phyloP scores from a whole-genome alignment of 169 alveolate genomes.

The Eimeria necatrix region DNA sequence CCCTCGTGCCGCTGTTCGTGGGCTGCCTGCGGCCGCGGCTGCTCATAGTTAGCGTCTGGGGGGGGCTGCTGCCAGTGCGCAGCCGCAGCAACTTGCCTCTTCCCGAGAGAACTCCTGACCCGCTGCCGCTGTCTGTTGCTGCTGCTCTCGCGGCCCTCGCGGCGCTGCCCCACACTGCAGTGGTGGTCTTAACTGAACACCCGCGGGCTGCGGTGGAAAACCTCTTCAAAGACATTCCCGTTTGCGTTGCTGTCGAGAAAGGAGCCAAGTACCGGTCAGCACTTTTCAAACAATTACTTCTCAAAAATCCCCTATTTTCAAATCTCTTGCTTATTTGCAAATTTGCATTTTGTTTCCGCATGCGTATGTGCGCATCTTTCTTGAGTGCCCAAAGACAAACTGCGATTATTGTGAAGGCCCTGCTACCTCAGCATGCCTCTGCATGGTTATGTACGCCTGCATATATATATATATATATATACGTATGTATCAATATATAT shows the following conservation, averaged over 20 bases:
- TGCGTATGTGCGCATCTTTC: too few species aligned
- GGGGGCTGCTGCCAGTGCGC: neutral
- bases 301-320: too few species aligned
- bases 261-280: constrained; percentile 18
- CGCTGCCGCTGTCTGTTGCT: neutral
- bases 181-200: constrained; percentile 12
- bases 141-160: neutral
- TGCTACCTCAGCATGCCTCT: neutral
- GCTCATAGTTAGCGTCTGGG: neutral
- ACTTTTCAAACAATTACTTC: too few species aligned
- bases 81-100: neutral
- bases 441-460: neutral
- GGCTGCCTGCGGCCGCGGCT: neutral
- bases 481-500: neutral
- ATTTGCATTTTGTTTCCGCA: too few species aligned
- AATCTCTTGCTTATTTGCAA: too few species aligned
- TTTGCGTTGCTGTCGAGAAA: constrained; percentile 57
- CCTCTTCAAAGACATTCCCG: constrained; percentile 6
- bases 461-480: neutral
- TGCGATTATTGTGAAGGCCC: too few species aligned
- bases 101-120: neutral
- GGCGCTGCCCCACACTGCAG: constrained; percentile 17
- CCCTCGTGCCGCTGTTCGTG: neutral
- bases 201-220: neutral
- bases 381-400: too few species aligned